phyloP scores from a whole-genome alignment of 345 rosid species.

The Arabidopsis suecica region DNA sequence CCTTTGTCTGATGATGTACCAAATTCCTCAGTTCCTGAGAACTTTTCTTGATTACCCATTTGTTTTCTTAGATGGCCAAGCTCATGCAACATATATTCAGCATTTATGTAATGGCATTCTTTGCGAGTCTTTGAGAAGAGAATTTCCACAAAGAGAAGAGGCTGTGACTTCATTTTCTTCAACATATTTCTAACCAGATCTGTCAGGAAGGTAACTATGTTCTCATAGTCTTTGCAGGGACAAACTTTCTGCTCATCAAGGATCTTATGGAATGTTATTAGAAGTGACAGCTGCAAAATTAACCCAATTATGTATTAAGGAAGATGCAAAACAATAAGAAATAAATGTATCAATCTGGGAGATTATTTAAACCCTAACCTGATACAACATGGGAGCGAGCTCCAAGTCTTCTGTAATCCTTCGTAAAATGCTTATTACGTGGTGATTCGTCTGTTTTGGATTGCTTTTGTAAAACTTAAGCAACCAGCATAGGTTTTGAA shows the following conservation, averaged over 20 bases:
- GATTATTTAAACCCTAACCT: constrained; percentile 54
- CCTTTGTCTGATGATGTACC: constrained; percentile 51
- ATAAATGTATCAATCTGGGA: neutral
- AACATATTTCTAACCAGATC: constrained; percentile 73
- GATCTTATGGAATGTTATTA: constrained; percentile 72
- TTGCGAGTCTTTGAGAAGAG: constrained; percentile 85
- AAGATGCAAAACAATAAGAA: neutral
- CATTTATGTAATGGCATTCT: constrained; percentile 88
- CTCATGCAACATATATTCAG: constrained; percentile 83
- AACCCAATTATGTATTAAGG: constrained; percentile 25
- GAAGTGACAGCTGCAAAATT: constrained; percentile 76
- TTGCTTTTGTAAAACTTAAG: constrained; percentile 83
- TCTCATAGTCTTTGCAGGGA: constrained; percentile 63
- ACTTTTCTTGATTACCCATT: constrained; percentile 50
- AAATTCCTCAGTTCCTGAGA: constrained; percentile 53
- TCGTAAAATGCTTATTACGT: constrained; percentile 65
- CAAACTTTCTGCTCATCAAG: constrained; percentile 75
- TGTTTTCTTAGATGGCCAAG: constrained; percentile 70
- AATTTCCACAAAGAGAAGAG: constrained; percentile 92
- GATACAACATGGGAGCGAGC: constrained; percentile 96
- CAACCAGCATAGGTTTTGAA: constrained; percentile 92
- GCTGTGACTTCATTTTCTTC: constrained; percentile 81
- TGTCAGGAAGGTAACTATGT: constrained; percentile 69
- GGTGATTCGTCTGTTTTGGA: constrained; percentile 65
- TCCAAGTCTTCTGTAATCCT: constrained; percentile 83